Percentiles rank a stretch among this genome's conserved stretches.
phyloP scores from a whole-genome alignment of 495 filamentous ascomycete genomes.

The Penicillium fimorum region DNA sequence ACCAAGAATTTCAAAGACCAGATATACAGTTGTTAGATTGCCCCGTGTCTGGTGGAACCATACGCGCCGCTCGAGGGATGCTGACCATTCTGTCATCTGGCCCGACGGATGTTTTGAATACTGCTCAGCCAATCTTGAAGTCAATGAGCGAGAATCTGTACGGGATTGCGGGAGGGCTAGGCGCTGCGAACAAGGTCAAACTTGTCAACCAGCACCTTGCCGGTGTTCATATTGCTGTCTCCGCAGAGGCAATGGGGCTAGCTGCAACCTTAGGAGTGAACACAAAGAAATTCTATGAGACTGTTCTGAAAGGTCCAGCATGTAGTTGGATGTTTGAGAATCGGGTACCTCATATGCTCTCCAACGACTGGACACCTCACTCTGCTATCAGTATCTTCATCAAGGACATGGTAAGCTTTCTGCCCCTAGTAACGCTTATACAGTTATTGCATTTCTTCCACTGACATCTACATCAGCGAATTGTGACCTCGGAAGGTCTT shows the following conservation, averaged over 20 bases:
- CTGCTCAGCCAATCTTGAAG: slow-evolving; percentile 7
- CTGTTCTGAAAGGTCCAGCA: slow-evolving; percentile 9
- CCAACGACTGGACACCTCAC: slow-evolving; percentile 14
- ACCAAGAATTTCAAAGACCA: slow-evolving; percentile 1
- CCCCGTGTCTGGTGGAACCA: slow-evolving; percentile 14
- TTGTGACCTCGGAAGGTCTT: slow-evolving; percentile 13
- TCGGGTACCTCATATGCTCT: slow-evolving; percentile 14
- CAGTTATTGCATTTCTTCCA: neutral
- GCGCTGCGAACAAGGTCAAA: slow-evolving; percentile 13
- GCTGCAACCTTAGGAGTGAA: slow-evolving; percentile 14
- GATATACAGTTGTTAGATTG: slow-evolving; percentile 13
- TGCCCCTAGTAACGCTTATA: neutral
- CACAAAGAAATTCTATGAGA: slow-evolving; percentile 12
- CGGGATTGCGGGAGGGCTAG: slow-evolving; percentile 10
- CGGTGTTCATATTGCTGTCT: slow-evolving; percentile 12
- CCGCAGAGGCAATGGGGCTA: slow-evolving; percentile 13
- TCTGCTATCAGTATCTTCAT: slow-evolving; percentile 15
- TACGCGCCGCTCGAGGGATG: slow-evolving; percentile 9
- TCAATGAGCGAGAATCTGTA: slow-evolving; percentile 13
- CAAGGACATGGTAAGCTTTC: slow-evolving; percentile 12
- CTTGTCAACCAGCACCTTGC: slow-evolving; percentile 17
- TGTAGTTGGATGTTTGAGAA: slow-evolving; percentile 18
- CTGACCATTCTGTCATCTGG: slow-evolving; percentile 14
- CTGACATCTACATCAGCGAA: slow-evolving; percentile 5
- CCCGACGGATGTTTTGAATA: neutral